Base-by-base conservation (phyloP, 2,329 filamentous ascomycete genomes). In the Hypoxylon sp. region DNA sequence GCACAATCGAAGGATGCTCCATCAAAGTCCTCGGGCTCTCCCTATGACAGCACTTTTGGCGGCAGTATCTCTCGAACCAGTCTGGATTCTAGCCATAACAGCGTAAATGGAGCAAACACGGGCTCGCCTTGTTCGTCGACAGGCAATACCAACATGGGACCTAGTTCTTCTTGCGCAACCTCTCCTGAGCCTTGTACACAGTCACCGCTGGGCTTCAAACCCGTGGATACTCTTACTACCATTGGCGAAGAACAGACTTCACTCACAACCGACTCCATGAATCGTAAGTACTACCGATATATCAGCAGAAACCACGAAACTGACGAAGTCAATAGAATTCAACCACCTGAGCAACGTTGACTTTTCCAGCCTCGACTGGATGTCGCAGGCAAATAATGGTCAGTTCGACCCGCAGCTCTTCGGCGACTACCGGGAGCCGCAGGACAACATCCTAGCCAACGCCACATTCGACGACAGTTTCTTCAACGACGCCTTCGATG, bases 351-450 rank as follows among this genome's bases (percentile, higher is more conserved):
- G 77, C 43, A 76, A 79, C 54, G 80, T 87, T 56, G 83, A 85
- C 67, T 78, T 83, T 63, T 84, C 82, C 71, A 87, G 87, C 71
- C 84, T 93, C 72, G 90, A 92, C 76, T 94, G 91, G 87, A 83
- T 96, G 52, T 86, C 89, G 39, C 90, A 91, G 73, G 92, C 96
- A 76, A 95, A 94, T 73, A 90, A 90, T 61, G 92, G 92, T 60
- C 89, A 91, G 69, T 97, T 98, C 74, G 94, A 98, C 67, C 95
- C 96, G 0, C 89, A 96, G 59, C 84, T 98, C 3, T 98, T 97
- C 77, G 92, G 91, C 57, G 92, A 94, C 72, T 98, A 97, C 79
- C 90, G 96, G 55, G 96, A 99, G 75, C 90, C 93, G 0, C 93
- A 97, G 74, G 91, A 93, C 61, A 95, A 90, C 59, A 85, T 97